Evolutionary conservation across 1,284 basidiomycete genomes (phyloP).

Genomic region (Leccinum angustisporum): DNA sequence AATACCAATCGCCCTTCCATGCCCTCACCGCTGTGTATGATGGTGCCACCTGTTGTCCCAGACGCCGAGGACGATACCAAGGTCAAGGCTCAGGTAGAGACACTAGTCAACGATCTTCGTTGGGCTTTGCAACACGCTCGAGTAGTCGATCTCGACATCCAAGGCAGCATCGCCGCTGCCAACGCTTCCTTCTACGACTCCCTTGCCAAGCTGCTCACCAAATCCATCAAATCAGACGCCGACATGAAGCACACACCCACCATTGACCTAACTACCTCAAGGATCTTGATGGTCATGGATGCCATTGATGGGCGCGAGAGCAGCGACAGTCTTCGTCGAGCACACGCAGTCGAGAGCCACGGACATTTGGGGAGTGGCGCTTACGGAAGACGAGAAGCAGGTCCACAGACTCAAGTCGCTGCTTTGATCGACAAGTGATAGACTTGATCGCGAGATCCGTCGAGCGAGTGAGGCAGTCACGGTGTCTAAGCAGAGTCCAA

Average conservation of each 20-base stretch:
- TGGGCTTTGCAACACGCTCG: constrained; percentile 64
- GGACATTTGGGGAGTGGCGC: too few species aligned
- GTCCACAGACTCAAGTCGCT: too few species aligned
- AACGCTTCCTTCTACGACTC: constrained; percentile 62
- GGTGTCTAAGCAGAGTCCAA: too few species aligned
- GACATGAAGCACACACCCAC: constrained; percentile 40
- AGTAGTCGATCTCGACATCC: constrained; percentile 69
- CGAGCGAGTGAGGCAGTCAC: too few species aligned
- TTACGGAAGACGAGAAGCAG: too few species aligned
- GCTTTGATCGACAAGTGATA: too few species aligned
- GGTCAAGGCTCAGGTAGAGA: constrained; percentile 17
- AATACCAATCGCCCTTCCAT: constrained; percentile 42
- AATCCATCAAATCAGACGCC: constrained; percentile 42
- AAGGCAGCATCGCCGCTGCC: constrained; percentile 45
- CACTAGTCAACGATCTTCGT: constrained; percentile 42
- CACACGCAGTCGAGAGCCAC: too few species aligned
- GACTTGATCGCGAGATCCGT: too few species aligned
- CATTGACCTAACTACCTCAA: too few species aligned
- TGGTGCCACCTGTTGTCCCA: constrained; percentile 40
- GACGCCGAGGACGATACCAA: constrained; percentile 21
- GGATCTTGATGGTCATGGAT: too few species aligned
- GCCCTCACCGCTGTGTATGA: constrained; percentile 60
- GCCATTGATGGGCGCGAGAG: too few species aligned
- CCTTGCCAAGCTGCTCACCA: constrained; percentile 73
- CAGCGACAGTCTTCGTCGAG: too few species aligned